phyloP scores from a whole-genome alignment of 495 filamentous ascomycete species.

The Tuber aestivum region DNA sequence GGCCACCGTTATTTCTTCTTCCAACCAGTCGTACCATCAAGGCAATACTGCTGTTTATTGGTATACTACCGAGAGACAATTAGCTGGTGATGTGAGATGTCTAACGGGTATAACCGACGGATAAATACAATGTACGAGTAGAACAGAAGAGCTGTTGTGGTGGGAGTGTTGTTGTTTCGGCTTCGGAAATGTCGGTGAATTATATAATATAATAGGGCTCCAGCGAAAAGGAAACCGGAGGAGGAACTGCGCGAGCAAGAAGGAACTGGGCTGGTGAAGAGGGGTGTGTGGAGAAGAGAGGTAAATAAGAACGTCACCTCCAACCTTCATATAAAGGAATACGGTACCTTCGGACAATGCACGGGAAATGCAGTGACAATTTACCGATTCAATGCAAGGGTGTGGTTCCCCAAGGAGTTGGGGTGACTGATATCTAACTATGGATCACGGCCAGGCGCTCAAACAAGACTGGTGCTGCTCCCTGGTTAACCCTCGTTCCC shows the following conservation, averaged over 20 bases:
- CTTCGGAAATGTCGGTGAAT: conserved; percentile 11
- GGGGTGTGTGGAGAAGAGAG: conserved; percentile 23
- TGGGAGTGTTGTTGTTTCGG: conserved; percentile 15
- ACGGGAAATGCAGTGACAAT: conserved; percentile 15
- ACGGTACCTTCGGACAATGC: conserved; percentile 21
- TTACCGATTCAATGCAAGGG: conserved; percentile 28
- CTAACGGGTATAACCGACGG: conserved; percentile 5
- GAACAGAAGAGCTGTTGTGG: conserved; percentile 1
- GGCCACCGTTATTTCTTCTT: conserved; percentile 19
- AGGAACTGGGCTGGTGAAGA: conserved; percentile 9
- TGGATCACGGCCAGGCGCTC: conserved; percentile 28
- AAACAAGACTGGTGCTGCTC: conserved; percentile 30
- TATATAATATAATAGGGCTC: neutral
- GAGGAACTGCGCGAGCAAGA: conserved; percentile 3
- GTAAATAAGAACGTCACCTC: conserved; percentile 21
- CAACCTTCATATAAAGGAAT: conserved; percentile 32
- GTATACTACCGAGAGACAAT: conserved; percentile 6
- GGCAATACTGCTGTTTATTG: conserved; percentile 2
- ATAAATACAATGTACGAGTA: conserved; percentile 5
- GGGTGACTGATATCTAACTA: conserved; percentile 15
- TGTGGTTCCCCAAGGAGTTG: conserved; percentile 23
- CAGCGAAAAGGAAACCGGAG: conserved; percentile 9
- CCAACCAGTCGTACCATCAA: conserved; percentile 24
- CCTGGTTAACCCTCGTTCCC: conserved; percentile 30
- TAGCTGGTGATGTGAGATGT: neutral